These are phyloP conservation scores for Alternaria sp. DNA, from an alignment of 2,329 filamentous ascomycete species.

Conservation along the genomic window DNA sequence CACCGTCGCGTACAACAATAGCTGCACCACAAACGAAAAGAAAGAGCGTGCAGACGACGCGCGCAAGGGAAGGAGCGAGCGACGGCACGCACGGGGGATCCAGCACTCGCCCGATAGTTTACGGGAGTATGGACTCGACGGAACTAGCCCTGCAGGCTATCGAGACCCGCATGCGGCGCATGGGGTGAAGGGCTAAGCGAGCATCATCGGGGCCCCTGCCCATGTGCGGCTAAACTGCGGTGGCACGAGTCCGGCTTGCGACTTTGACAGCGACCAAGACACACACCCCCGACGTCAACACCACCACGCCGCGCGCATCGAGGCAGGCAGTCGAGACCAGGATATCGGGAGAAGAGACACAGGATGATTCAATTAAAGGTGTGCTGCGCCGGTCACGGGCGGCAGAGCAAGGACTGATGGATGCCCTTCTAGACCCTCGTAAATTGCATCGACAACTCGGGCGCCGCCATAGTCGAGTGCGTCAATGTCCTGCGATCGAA, in stretches of 20 bases:
- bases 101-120: conserved; percentile 23
- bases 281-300: conserved; percentile 2
- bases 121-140: conserved; percentile 16
- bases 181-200: conserved; percentile 13
- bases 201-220: neutral
- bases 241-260: conserved; percentile 2
- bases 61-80: conserved; percentile 29
- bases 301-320: conserved; percentile 12
- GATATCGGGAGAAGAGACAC: conserved; percentile 5
- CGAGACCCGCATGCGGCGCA: conserved; percentile 5
- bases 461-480: conserved; percentile 96
- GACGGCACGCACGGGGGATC: conserved; percentile 19
- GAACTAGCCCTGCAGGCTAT: conserved; percentile 9
- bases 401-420: conserved; percentile 61
- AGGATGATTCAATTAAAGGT: conserved; percentile 51
- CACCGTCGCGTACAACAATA: conserved; percentile 23
- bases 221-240: neutral
- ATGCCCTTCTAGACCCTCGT: conserved; percentile 74
- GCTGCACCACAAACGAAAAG: conserved; percentile 3
- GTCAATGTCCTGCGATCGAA: conserved; percentile 92
- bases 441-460: conserved; percentile 99
- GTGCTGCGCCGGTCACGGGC: conserved; percentile 11
- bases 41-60: conserved; percentile 33
- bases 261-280: conserved; percentile 1
- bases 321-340: neutral